These are phyloP conservation scores for Cryptococcus sp. DNA, from an alignment of 1,284 basidiomycete genomes.

Conservation along the genomic window DNA sequence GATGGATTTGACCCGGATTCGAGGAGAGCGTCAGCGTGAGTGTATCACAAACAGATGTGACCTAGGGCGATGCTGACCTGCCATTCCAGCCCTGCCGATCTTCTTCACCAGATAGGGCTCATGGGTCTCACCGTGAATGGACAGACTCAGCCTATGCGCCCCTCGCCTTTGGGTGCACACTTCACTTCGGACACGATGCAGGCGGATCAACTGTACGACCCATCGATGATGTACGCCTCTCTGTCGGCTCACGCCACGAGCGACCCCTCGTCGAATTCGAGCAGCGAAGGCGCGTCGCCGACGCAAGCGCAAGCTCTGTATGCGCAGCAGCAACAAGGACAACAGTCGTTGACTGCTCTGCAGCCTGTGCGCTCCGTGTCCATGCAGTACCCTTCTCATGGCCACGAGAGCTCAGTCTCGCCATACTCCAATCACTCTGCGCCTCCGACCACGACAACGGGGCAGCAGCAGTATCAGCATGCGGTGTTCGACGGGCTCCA, in stretches of 20 bases:
- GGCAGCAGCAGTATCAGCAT: conserved; percentile 10
- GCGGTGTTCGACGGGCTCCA: conserved; percentile 9
- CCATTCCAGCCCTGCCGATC: conserved; percentile 14
- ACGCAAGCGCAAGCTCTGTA: not conserved
- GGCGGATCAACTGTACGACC: not conserved
- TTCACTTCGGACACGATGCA: conserved; percentile 15
- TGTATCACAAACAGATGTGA: not conserved
- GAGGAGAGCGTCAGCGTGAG: conserved; percentile 22
- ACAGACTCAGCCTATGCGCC: conserved; percentile 10
- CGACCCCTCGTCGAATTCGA: not conserved
- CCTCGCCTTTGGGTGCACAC: conserved; percentile 18
- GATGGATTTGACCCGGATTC: conserved; percentile 22
- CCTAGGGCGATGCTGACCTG: not conserved
- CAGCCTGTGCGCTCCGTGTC: conserved; percentile 1
- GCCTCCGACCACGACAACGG: not conserved
- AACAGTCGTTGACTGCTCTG: not conserved
- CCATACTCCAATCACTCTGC: conserved; percentile 15
- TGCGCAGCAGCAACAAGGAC: not conserved
- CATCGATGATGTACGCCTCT: not conserved
- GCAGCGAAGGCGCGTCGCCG: not conserved
- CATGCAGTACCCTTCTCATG: not conserved
- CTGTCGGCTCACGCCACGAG: not conserved
- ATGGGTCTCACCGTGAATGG: conserved; percentile 16
- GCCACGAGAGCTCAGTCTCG: conserved; percentile 6
- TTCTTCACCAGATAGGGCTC: conserved; percentile 19